Evolutionary conservation across 768 basidiomycete species (phyloP).

Genomic region (Leccinum arenicola): DNA sequence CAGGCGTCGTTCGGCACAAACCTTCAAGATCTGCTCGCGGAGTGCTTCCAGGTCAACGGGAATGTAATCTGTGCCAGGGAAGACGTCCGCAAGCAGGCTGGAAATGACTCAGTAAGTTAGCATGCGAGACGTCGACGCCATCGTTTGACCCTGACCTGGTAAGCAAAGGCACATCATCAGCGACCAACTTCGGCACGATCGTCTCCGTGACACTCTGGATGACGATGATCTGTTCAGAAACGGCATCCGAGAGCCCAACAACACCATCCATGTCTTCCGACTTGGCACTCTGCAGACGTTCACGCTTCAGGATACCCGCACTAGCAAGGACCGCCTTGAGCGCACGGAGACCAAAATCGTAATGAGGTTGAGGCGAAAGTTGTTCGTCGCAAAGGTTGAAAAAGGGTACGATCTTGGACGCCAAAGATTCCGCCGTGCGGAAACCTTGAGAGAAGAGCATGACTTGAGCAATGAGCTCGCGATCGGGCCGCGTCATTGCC

Average conservation of each 20-base stretch:
- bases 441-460: conserved; percentile 99
- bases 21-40: no score
- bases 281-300: conserved; percentile 58
- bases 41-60: conserved; percentile 21
- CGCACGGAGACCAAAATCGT: conserved; percentile 97
- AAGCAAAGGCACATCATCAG: conserved; percentile 92
- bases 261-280: conserved; percentile 42
- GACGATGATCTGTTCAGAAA: conserved; percentile 92
- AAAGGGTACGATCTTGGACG: conserved; percentile 90
- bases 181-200: conserved; percentile 96
- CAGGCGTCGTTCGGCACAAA: no score
- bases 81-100: conserved; percentile 92
- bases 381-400: no score
- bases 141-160: conserved; percentile 60
- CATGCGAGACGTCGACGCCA: neutral
- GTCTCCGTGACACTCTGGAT: conserved; percentile 99
- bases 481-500: conserved; percentile 98
- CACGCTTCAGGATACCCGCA: conserved; percentile 96
- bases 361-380: conserved; percentile 47
- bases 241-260: conserved; percentile 60
- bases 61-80: conserved; percentile 91
- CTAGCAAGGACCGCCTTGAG: conserved; percentile 95
- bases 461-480: conserved; percentile 98
- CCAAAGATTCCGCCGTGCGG: conserved; percentile 95
- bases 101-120: conserved; percentile 1